Evolutionary conservation across 257 asterid species (phyloP).

Genomic region (Solanum corneliomulleri): DNA sequence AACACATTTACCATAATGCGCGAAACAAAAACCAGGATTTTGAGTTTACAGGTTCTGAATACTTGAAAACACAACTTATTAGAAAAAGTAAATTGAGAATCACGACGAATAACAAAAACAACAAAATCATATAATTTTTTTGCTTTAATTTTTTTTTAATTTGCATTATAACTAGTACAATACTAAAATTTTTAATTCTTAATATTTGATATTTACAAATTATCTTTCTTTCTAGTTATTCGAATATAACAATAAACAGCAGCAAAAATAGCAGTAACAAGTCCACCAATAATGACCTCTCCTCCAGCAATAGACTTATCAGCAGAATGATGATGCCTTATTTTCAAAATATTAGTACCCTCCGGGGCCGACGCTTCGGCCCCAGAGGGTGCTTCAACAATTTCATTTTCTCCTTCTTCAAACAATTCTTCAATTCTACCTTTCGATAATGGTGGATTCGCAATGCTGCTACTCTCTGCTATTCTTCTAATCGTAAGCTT

Average conservation of each 20-base stretch:
- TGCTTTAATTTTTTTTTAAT: not conserved
- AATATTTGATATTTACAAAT: not conserved
- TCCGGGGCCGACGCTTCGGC: constrained; percentile 52
- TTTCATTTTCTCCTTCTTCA: not conserved
- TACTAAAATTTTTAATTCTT: not conserved
- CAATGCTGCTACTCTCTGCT: constrained; percentile 4
- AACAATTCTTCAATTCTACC: not conserved
- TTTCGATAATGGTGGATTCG: not conserved
- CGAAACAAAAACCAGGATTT: not conserved
- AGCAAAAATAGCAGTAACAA: constrained; percentile 54
- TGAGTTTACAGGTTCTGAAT: not conserved
- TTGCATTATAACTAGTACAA: not conserved
- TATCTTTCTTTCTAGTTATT: constrained; percentile 33
- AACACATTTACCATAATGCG: not conserved
- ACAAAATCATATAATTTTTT: not conserved
- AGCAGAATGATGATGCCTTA: constrained; percentile 25
- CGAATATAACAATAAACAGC: constrained; percentile 69
- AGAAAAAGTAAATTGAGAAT: not conserved
- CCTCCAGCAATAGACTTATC: constrained; percentile 60
- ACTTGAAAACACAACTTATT: not conserved
- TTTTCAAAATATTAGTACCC: constrained; percentile 5
- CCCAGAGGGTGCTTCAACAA: not conserved
- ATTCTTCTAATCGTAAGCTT: not conserved
- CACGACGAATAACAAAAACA: not conserved
- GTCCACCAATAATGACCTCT: constrained; percentile 70